These are phyloP conservation scores for Spergularia azorica DNA, from an alignment of 179 eudicot genomes.

Conservation along the genomic window DNA sequence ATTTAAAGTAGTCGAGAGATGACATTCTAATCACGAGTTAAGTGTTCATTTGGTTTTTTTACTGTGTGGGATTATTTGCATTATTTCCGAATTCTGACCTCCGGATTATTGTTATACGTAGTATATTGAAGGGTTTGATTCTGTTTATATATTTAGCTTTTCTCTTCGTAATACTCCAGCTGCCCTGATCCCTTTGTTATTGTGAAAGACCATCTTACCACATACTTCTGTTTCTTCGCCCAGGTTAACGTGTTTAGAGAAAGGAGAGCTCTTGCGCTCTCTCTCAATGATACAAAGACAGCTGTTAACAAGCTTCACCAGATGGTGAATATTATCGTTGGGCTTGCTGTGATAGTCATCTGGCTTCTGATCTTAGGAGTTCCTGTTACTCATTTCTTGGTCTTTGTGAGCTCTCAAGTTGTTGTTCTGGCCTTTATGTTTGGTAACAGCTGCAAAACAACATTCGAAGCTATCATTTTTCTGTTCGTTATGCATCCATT, in stretches of 20 bases:
- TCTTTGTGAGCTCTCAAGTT: slow-evolving; percentile 43
- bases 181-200: background rate
- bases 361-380: slow-evolving; percentile 40
- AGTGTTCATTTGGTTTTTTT: too few species aligned
- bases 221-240: background rate
- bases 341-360: slow-evolving; percentile 27
- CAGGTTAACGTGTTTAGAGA: slow-evolving; percentile 75
- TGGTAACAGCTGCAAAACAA: slow-evolving; percentile 45
- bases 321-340: slow-evolving; percentile 36
- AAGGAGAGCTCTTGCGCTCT: slow-evolving; percentile 66
- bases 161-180: background rate
- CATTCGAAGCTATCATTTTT: slow-evolving; percentile 48
- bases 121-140: too few species aligned
- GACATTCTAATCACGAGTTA: too few species aligned
- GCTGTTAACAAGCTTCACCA: slow-evolving; percentile 74
- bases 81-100: too few species aligned
- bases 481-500: slow-evolving; percentile 52
- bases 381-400: slow-evolving; percentile 36
- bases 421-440: slow-evolving; percentile 40
- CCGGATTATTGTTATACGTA: too few species aligned
- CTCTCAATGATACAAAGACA: slow-evolving; percentile 80
- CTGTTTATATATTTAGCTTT: too few species aligned
- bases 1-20: too few species aligned
- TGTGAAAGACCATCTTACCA: background rate
- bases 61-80: too few species aligned